A percentile compares a stretch with the other conserved stretches of the same genome.
Conservation (phyloP, 2,329 filamentous ascomycete species). For the Colletotrichum incanum region DNA sequence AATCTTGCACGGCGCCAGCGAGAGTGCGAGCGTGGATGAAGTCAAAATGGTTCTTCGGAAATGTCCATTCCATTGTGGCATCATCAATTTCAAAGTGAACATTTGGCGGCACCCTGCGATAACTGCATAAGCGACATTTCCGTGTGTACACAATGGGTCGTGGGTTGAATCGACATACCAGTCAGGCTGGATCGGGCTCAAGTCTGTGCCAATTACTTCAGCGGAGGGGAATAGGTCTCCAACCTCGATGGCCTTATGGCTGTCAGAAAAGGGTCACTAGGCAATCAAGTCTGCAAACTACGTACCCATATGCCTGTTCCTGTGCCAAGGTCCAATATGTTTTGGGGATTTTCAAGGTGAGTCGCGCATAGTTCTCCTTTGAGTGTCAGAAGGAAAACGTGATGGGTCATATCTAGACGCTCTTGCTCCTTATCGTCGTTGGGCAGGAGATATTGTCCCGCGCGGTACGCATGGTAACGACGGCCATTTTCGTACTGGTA, state of each 20-base stretch:
- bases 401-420: constrained; percentile 57
- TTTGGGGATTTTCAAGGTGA: constrained; percentile 56
- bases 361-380: constrained; percentile 54
- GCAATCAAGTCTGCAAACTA: constrained; percentile 50
- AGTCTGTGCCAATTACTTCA: constrained; percentile 48
- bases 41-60: constrained; percentile 51
- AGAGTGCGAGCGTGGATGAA: constrained; percentile 53
- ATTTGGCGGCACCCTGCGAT: constrained; percentile 46
- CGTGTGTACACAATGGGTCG: no score
- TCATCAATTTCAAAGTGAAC: constrained; percentile 49
- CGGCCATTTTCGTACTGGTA: constrained; percentile 60
- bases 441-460: constrained; percentile 60
- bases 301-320: constrained; percentile 69
- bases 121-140: not conserved
- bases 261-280: constrained; percentile 31
- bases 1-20: constrained; percentile 50
- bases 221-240: constrained; percentile 73
- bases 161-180: constrained; percentile 37
- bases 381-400: constrained; percentile 54
- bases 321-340: constrained; percentile 61
- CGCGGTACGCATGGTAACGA: constrained; percentile 63
- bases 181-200: constrained; percentile 47
- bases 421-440: constrained; percentile 62
- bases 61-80: constrained; percentile 47
- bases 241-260: constrained; percentile 70